Percentiles rank a stretch among this genome's conserved stretches.
phyloP scores from a whole-genome alignment of 2,329 filamentous ascomycete species.

The Pseudogymnoascus sp. region DNA sequence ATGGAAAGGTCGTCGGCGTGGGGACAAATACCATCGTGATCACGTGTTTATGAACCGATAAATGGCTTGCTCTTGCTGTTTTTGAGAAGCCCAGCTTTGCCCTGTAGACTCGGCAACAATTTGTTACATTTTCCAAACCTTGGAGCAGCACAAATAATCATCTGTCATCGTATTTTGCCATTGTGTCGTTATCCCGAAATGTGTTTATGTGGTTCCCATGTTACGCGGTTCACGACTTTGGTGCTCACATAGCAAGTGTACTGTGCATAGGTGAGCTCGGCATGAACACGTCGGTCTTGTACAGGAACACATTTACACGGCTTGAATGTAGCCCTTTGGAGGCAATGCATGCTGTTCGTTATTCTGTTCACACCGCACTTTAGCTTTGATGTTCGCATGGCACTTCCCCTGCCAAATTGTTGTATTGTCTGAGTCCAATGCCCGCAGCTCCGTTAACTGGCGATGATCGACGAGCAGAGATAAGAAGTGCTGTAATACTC shows the following conservation, averaged over 20 bases:
- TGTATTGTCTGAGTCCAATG: not conserved
- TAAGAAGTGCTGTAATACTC: slow-evolving; percentile 1
- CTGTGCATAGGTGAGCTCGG: not conserved
- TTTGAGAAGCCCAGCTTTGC: not conserved
- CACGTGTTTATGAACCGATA: not conserved
- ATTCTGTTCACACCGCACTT: not conserved
- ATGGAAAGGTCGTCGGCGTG: not conserved
- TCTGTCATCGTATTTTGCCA: not conserved
- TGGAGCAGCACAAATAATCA: not conserved
- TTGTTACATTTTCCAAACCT: not conserved
- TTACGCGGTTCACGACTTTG: not conserved
- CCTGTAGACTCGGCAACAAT: not conserved
- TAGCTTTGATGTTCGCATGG: not conserved
- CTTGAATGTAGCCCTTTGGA: not conserved
- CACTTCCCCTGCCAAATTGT: not conserved
- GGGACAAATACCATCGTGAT: not conserved
- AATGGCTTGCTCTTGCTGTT: not conserved
- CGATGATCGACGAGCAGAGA: not conserved
- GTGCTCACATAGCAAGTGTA: not conserved
- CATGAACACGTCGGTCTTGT: not conserved
- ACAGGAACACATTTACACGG: not conserved
- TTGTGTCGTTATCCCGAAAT: not conserved
- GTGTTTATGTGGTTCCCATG: not conserved
- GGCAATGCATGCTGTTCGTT: not conserved
- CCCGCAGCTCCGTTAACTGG: not conserved